Evolutionary conservation across 768 basidiomycete species (phyloP), one percentile per base, ranked within the genome.

Genomic region (Podaxis sp.): DNA sequence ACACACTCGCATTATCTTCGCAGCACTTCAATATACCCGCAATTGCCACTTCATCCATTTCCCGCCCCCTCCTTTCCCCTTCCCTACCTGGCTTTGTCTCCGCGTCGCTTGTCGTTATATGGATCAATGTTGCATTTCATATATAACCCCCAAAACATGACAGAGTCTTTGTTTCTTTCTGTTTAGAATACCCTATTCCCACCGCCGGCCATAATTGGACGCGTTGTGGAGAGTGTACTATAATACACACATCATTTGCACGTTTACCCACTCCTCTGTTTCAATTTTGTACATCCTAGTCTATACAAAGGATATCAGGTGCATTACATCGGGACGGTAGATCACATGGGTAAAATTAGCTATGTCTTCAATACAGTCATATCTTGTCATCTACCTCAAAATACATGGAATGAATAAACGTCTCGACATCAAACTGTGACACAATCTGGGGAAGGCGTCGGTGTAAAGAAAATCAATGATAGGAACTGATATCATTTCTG

Each of bases 11-110:
- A 56, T 29, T 56, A 9, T 22, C 55, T 11, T 46, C 25, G 55
- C 55, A 43, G 40, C 25, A 24, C 19, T 19, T 46, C 49, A 56
- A 5, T 13, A 56, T 56, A 56, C 55, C 55, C 55, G 25, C 55
- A 56, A 25, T n/a, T 15, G 24, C 27, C 49, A 19, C 49, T 25
- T 22, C 49, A 22, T 24, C 22, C 22, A 9, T 50, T 50, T 12
- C 49, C 13, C 25, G 9, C 49, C 24, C 25, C 49, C 2, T 12
- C 49, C 25, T 22, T 19, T 19, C n/a, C 22, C 22, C 19, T 12
- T n/a, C 4, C 22, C 22, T 24, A 3, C 25, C 49, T 13, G 49
- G 49, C 22, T 24, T 12, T 50, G 9, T 27, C 25, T 50, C 49
- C 24, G n/a, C 24, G n/a, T n/a, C 7, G 17, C n/a, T 46, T 15